Conservation (phyloP, 495 filamentous ascomycete species). For the Lasiosphaeria ovina region DNA sequence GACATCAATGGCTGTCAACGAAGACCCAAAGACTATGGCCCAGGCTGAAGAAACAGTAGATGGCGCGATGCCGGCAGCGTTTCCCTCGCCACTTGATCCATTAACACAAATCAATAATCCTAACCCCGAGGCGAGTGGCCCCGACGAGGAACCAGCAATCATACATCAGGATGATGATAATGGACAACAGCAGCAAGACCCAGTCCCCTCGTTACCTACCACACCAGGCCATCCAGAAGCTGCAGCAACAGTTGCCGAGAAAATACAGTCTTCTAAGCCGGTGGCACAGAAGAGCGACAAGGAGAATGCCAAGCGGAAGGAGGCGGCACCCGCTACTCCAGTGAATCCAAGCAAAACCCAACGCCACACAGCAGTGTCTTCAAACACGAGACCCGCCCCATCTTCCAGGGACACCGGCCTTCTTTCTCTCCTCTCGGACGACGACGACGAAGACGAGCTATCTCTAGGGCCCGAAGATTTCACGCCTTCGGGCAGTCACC, state of each 20-base stretch:
- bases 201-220: background rate
- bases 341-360: background rate
- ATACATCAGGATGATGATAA: too few relatives aligned
- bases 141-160: background rate
- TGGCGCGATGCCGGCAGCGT: background rate
- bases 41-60: background rate
- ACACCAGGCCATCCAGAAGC: background rate
- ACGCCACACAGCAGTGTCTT: background rate
- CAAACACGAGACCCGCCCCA: slow-evolving; percentile 1
- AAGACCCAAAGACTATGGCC: background rate
- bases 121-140: background rate
- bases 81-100: background rate
- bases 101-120: background rate
- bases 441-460: slow-evolving; percentile 33
- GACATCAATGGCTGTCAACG: background rate
- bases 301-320: background rate
- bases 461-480: slow-evolving; percentile 27
- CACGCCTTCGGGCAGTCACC: slow-evolving; percentile 22
- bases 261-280: background rate
- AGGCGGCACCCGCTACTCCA: background rate
- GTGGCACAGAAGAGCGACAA: background rate
- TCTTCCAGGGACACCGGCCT: slow-evolving; percentile 12
- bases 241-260: background rate
- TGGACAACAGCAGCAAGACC: background rate
- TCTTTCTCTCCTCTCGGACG: slow-evolving; percentile 28